Evolutionary conservation across 2,329 filamentous ascomycete genomes (phyloP), one percentile per base, ranked within the genome.

Genomic region (Arachnopeziza araneosa): DNA sequence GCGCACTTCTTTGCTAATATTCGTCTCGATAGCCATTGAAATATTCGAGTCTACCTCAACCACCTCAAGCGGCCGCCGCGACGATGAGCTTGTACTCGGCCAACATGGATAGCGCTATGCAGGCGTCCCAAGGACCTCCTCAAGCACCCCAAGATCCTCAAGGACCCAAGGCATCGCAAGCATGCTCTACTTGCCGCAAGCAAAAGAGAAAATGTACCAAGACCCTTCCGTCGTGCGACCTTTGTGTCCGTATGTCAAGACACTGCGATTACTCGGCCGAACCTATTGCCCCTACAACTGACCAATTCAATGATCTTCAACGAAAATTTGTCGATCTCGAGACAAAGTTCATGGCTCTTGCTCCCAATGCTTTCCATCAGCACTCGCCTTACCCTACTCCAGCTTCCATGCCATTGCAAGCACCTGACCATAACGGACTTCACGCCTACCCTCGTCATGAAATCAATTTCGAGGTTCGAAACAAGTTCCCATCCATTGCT

Each of bases 201-300:
- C 77, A 82, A 68, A 83, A 83, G 70, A 73, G 80, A 51, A 79
- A 76, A 72, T 83, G 80, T 67, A 77, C 80, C 73, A 83, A 82
- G 69, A 66, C 64, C 4, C 64, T 82, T 1, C 80, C 80, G 17
- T 67, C 71, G 19, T 83, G 80, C 67, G 70, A 73, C 1, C 72
- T 82, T 3, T 83, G 80, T 68, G 65, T 66, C 22, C 72, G 78
- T 12, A 75, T 78, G 72, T 70, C 70, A 36, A 71, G 76, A 14
- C 60, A 62, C 23, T 79, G 77, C 68, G 77, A 79, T 62, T 79
- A 78, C 63, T 72, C 71, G 19, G 73, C 77, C 50, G 61, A 67
- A 19, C 61, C 68, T 21, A 70, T 73, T 10, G 61, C 70, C 10
- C 75, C 76, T 1, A 76, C 75, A 0, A 69, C 73, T 19, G 74